Conservation (phyloP, 176 grass and related monocot species). For the Tillandsia fasciculata region DNA sequence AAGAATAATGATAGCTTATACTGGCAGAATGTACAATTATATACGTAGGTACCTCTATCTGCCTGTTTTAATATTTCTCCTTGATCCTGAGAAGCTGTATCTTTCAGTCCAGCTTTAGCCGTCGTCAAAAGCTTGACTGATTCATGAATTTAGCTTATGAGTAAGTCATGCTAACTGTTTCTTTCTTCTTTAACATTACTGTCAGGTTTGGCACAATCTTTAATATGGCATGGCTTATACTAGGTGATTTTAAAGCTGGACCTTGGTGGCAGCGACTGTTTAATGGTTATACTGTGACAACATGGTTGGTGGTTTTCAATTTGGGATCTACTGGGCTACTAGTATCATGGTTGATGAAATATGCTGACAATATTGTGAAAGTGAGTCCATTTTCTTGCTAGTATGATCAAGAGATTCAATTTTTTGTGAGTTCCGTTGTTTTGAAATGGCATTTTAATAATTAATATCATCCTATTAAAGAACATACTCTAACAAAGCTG, state of each 20-base stretch:
- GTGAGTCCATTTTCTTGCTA: slow-evolving; percentile 25
- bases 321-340: slow-evolving; percentile 87
- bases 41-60: slow-evolving; percentile 56
- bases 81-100: background rate
- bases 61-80: background rate
- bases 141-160: background rate
- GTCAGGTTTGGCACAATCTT: slow-evolving; percentile 78
- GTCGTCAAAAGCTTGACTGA: no score
- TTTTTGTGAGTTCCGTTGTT: background rate
- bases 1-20: slow-evolving; percentile 92
- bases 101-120: no score
- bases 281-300: slow-evolving; percentile 73
- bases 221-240: slow-evolving; percentile 82
- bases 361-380: slow-evolving; percentile 98
- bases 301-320: slow-evolving; percentile 96
- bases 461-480: no score
- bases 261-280: slow-evolving; percentile 81
- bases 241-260: slow-evolving; percentile 75
- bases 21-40: slow-evolving; percentile 96
- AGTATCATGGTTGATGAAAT: slow-evolving; percentile 98
- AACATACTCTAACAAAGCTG: no score
- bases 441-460: no score
- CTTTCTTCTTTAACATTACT: slow-evolving; percentile 22
- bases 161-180: slow-evolving; percentile 9
- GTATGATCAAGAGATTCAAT: slow-evolving; percentile 8